phyloP scores from a whole-genome alignment of 768 basidiomycete species.

The Leccinum pellstonianum region DNA sequence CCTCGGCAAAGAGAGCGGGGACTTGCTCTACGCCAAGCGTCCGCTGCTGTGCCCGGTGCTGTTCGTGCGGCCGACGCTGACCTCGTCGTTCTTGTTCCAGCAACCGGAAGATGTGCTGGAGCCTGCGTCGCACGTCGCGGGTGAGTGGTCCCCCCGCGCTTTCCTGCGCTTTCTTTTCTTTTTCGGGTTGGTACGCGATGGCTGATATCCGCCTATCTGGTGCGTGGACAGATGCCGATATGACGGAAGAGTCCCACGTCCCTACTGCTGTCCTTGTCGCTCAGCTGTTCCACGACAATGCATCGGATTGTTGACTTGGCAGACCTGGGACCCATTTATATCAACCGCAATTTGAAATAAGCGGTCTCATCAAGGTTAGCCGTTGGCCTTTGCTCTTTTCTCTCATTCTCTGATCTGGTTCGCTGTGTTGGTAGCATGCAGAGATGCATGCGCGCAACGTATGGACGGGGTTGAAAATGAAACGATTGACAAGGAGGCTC shows the following conservation, averaged over 20 bases:
- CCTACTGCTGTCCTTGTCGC: slow-evolving; percentile 72
- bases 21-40: slow-evolving; percentile 52
- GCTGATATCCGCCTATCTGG: slow-evolving; percentile 1
- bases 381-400: too few relatives aligned
- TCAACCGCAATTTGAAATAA: too few relatives aligned
- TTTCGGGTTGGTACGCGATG: not conserved
- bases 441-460: too few relatives aligned
- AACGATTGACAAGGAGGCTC: too few relatives aligned
- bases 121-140: slow-evolving; percentile 49
- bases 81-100: slow-evolving; percentile 47
- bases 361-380: too few relatives aligned
- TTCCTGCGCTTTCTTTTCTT: not conserved
- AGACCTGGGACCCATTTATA: too few relatives aligned
- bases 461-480: too few relatives aligned
- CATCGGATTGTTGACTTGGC: slow-evolving; percentile 2
- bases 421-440: too few relatives aligned
- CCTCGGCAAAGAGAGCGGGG: slow-evolving; percentile 23
- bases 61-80: slow-evolving; percentile 62
- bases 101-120: slow-evolving; percentile 61
- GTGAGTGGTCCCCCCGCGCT: slow-evolving; percentile 30
- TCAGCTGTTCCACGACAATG: slow-evolving; percentile 52
- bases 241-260: slow-evolving; percentile 53
- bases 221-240: not conserved
- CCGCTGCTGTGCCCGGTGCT: slow-evolving; percentile 64
- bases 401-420: too few relatives aligned